Base-by-base conservation (phyloP, 139 green algal species). In the Coelastrella sp. region DNA sequence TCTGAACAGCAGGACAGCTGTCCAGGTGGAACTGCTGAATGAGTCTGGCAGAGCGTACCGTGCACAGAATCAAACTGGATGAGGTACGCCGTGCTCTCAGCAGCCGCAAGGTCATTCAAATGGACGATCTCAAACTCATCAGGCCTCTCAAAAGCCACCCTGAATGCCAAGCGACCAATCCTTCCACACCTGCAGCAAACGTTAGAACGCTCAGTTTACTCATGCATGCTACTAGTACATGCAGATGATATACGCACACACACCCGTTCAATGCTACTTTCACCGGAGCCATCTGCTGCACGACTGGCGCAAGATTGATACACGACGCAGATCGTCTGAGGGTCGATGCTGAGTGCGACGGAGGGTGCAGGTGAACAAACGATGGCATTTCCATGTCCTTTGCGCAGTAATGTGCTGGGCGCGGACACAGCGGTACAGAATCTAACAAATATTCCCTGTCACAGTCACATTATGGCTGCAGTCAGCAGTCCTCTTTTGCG, bases 51-150 rank as follows among this genome's bases (percentile, higher is more conserved):
- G 78, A 49, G 85, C 82, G 4, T 66, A 93, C 94, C 96, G 79
- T 98, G 96, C 17, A 96, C 95, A 8, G 81, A 94, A 93, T 99
- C 97, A 70, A 94, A 98, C 90, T 98, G 95, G 22, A 97, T 89
- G 1, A 98, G 92, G 92, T 98, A 98, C 8, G 96, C 96, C 15
- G 92, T 91, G 20, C 68, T 93, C 76, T 98, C 95, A 0, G 95
- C 90, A 0, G 92, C 88, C 0, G 92, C 90, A 20, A 95, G 88
- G 66, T 98, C 97, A 84, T 98, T 98, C 56, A 98, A 88, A 49
- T 95, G 91, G 25, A 97, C 96, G n/a, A 98, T 86, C 78, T 97
- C 80, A 75, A 96, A 96, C 7, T 72, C 66, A 4, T 96, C 93
- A 8, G 88, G 87, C 15, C 89, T 82, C 12, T 93, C 91, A 88